Evolutionary conservation across 202 grass and related monocot species (phyloP).

Genomic region (Zizania palustris): DNA sequence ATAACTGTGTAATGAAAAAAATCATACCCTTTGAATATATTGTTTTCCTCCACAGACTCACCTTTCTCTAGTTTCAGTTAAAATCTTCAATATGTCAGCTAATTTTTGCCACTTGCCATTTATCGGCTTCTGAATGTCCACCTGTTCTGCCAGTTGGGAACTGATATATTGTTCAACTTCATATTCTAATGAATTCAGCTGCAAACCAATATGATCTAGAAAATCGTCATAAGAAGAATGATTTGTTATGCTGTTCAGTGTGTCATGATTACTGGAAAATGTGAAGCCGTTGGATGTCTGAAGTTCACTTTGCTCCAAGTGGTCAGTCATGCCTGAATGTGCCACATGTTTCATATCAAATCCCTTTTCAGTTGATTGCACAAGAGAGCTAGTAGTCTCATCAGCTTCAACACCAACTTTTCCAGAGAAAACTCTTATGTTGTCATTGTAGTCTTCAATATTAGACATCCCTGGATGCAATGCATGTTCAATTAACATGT

Average conservation of each 20-base stretch:
- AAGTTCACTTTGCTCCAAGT: conserved; percentile 34
- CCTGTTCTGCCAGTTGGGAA: conserved; percentile 35
- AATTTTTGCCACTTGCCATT: conserved; percentile 50
- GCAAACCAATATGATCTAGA: conserved; percentile 63
- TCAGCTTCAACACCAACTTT: conserved; percentile 41
- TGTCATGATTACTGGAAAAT: conserved; percentile 25
- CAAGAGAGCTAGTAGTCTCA: background rate
- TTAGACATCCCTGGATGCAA: conserved; percentile 40
- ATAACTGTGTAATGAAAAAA: conserved; percentile 10
- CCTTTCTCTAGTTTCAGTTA: conserved; percentile 82
- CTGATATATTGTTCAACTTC: conserved; percentile 68
- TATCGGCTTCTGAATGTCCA: conserved; percentile 39
- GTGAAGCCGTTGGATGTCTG: conserved; percentile 21
- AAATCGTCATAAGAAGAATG: conserved; percentile 48
- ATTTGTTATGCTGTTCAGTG: conserved; percentile 31
- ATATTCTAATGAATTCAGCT: conserved; percentile 59
- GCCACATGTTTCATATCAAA: conserved; percentile 12
- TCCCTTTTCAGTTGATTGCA: conserved; percentile 23
- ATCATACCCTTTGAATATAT: background rate
- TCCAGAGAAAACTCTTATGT: conserved; percentile 52
- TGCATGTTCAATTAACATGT: conserved; percentile 73
- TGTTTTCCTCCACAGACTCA: conserved; percentile 37
- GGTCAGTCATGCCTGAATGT: background rate
- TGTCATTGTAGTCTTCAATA: conserved; percentile 25
- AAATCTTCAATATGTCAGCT: conserved; percentile 64